Percentiles rank a stretch among this genome's conserved stretches.
These are phyloP conservation scores for Euphorbia lathyris DNA, from an alignment of 345 rosid species.

Conservation along the genomic window DNA sequence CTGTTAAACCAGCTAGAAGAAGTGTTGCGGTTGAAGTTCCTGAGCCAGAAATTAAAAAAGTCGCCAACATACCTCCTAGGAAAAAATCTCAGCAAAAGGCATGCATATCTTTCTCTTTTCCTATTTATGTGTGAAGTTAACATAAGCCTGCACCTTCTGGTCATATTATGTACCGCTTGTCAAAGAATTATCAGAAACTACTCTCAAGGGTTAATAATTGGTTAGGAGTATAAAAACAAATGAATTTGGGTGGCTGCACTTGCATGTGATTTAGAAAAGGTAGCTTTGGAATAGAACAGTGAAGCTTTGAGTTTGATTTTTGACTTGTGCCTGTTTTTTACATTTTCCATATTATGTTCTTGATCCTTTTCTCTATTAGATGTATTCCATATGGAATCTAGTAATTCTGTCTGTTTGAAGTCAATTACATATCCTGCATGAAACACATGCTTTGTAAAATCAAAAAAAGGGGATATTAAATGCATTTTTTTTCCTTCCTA, in stretches of 20 bases:
- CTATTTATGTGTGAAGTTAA: neutral
- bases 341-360: neutral
- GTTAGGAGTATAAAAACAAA: neutral
- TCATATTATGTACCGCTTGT: neutral
- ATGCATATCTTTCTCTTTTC: constrained; percentile 5
- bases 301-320: neutral
- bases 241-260: neutral
- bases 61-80: constrained; percentile 39
- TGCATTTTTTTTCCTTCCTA: neutral
- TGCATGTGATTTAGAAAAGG: neutral
- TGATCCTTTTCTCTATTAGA: neutral
- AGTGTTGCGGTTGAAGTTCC: constrained; percentile 56
- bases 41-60: constrained; percentile 50
- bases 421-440: neutral
- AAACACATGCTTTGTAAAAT: neutral
- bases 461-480: neutral
- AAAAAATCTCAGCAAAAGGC: constrained; percentile 67
- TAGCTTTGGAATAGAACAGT: neutral
- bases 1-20: constrained; percentile 55
- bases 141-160: neutral
- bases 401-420: neutral
- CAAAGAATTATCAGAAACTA: neutral
- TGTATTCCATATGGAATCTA: neutral
- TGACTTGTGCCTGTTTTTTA: neutral
- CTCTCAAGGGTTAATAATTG: neutral